Evolutionary conservation across 1,139 yeast genomes (phyloP).

Genomic region (Yamadazyma trypodendri): DNA sequence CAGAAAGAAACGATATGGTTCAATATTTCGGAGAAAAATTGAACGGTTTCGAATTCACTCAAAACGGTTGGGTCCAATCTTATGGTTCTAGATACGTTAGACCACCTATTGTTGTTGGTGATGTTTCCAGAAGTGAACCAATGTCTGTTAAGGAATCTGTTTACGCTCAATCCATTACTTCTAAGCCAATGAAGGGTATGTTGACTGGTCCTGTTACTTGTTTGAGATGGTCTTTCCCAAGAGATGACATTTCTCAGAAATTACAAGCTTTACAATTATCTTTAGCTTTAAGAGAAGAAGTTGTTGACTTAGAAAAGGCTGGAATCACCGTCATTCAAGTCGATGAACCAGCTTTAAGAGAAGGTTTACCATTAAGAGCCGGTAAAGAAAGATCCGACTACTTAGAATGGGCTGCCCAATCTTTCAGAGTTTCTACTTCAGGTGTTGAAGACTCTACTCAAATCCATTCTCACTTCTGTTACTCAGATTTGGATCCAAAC

Average conservation of each 20-base stretch:
- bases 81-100: constrained; percentile 99
- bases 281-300: constrained; percentile 98
- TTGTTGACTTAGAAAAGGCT: constrained; percentile 94
- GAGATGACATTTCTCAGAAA: constrained; percentile 95
- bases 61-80: constrained; percentile 99
- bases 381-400: constrained; percentile 96
- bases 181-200: constrained; percentile 99
- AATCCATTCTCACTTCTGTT: constrained; percentile 99
- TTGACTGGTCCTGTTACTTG: constrained; percentile 99
- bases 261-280: constrained; percentile 96
- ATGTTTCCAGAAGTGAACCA: constrained; percentile 96
- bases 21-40: constrained; percentile 99
- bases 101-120: constrained; percentile 99
- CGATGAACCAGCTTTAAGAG: constrained; percentile 99
- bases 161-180: constrained; percentile 95
- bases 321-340: constrained; percentile 98
- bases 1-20: constrained; percentile 99
- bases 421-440: constrained; percentile 99
- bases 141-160: constrained; percentile 99
- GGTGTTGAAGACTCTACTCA: constrained; percentile 95
- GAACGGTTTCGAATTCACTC: constrained; percentile 96
- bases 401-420: constrained; percentile 98
- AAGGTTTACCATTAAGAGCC: constrained; percentile 98
- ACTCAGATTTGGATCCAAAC: constrained; percentile 99
- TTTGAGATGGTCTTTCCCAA: constrained; percentile 99